phyloP scores from a whole-genome alignment of 2,329 filamentous ascomycete species.

The Xylariaceae sp. region DNA sequence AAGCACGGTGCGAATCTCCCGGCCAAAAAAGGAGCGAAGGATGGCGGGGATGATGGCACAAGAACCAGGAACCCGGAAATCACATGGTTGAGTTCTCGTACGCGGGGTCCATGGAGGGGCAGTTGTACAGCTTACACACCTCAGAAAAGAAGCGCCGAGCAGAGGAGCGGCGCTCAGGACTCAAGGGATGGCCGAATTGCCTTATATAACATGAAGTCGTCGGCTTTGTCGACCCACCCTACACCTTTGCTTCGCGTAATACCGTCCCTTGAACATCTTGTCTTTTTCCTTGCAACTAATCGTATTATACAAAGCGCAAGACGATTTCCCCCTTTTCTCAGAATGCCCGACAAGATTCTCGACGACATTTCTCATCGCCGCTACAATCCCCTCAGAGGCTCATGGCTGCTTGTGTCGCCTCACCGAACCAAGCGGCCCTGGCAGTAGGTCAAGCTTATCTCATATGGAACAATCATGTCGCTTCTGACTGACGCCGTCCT shows the following conservation, averaged over 20 bases:
- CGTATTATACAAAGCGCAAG: neutral
- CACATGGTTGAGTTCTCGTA: too few relatives aligned
- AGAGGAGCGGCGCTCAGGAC: too few relatives aligned
- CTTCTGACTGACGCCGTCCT: slow-evolving; percentile 3
- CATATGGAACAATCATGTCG: slow-evolving; percentile 1
- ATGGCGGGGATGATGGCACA: too few relatives aligned
- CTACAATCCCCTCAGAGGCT: slow-evolving; percentile 86
- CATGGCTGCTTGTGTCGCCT: slow-evolving; percentile 91
- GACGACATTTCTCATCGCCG: slow-evolving; percentile 96
- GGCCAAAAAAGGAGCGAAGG: too few relatives aligned
- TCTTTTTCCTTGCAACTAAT: neutral
- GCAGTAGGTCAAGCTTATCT: slow-evolving; percentile 72
- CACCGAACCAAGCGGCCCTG: slow-evolving; percentile 95
- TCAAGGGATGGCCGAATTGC: neutral
- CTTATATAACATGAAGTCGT: neutral
- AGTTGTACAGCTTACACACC: too few relatives aligned
- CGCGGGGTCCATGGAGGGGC: too few relatives aligned
- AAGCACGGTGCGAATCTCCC: too few relatives aligned
- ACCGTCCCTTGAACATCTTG: neutral
- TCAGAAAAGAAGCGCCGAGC: too few relatives aligned
- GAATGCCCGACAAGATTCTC: slow-evolving; percentile 71
- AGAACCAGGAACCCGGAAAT: too few relatives aligned
- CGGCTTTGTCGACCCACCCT: neutral
- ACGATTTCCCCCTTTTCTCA: slow-evolving; percentile 12
- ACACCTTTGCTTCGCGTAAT: neutral